Evolutionary conservation across 352 stramenopile genomes (phyloP).

Genomic region (Hyaloperonospora brassicae): DNA sequence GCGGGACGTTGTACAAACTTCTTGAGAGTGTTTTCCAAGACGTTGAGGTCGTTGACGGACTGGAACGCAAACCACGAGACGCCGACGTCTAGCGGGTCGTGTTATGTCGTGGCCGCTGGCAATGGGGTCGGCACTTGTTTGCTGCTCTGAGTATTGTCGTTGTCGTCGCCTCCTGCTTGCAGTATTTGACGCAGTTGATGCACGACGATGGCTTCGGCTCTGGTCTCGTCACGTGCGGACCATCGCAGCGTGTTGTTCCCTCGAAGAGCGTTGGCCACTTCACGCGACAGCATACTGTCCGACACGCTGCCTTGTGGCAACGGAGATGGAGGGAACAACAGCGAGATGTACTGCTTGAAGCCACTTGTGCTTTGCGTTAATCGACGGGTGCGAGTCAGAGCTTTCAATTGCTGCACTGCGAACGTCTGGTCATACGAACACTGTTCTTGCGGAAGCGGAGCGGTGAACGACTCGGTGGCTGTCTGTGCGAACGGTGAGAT

Average conservation of each 20-base stretch:
- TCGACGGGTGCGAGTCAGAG: neutral
- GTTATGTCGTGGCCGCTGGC: neutral
- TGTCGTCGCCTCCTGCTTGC: slow-evolving; percentile 1
- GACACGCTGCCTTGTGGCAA: slow-evolving; percentile 2
- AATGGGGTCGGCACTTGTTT: neutral
- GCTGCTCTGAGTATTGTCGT: neutral
- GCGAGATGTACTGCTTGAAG: slow-evolving; percentile 9
- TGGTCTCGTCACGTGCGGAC: slow-evolving; percentile 8
- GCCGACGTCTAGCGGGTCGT: neutral
- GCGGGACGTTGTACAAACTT: slow-evolving; percentile 11
- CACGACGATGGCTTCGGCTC: slow-evolving; percentile 10
- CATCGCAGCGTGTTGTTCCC: slow-evolving; percentile 4
- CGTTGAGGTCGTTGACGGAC: slow-evolving; percentile 12
- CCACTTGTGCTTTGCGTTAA: neutral
- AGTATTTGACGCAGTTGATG: slow-evolving; percentile 10
- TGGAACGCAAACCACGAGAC: slow-evolving; percentile 29
- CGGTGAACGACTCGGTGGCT: slow-evolving; percentile 8
- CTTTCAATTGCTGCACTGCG: slow-evolving; percentile 18
- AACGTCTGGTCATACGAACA: slow-evolving; percentile 19
- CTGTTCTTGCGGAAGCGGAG: neutral
- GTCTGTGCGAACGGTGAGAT: slow-evolving; percentile 19
- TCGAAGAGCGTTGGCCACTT: slow-evolving; percentile 5
- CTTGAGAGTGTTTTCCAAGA: slow-evolving; percentile 19
- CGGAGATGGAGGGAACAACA: slow-evolving; percentile 16
- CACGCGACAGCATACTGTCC: slow-evolving; percentile 4